phyloP scores from a whole-genome alignment of 352 stramenopile species.

The Phytophthora foliorum region DNA sequence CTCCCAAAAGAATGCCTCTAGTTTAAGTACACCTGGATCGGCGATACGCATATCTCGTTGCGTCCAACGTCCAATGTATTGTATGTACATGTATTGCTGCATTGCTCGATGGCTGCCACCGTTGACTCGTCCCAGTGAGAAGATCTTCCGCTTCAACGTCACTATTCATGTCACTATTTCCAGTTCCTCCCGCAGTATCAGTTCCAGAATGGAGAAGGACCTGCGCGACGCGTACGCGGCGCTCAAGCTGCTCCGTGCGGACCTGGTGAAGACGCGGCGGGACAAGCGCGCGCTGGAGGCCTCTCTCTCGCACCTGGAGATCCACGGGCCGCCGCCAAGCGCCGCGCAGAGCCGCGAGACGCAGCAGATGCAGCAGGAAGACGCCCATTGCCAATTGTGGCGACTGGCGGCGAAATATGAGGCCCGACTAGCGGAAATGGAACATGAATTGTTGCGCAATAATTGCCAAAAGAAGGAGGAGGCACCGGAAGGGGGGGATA shows the following conservation, averaged over 20 bases:
- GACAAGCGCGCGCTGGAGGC: conserved; percentile 46
- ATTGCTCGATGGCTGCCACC: no score
- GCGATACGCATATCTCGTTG: no score
- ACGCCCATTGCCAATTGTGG: conserved; percentile 28
- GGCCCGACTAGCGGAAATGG: conserved; percentile 20
- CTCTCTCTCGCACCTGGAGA: conserved; percentile 31
- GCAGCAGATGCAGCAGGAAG: conserved; percentile 45
- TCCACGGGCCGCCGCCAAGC: conserved; percentile 15
- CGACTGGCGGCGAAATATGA: conserved; percentile 22
- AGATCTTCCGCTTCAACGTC: background rate
- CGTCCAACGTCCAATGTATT: no score
- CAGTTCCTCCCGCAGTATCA: conserved; percentile 13
- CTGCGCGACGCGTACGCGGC: conserved; percentile 61
- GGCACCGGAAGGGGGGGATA: conserved; percentile 25
- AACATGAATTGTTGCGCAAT: conserved; percentile 16
- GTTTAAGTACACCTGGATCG: no score
- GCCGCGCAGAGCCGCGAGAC: conserved; percentile 33
- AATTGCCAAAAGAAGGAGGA: conserved; percentile 28
- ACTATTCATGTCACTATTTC: conserved; percentile 2
- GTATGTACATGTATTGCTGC: no score
- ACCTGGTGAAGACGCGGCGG: conserved; percentile 47
- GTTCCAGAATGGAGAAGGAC: conserved; percentile 54
- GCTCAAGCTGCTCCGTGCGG: conserved; percentile 53
- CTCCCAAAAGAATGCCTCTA: no score
- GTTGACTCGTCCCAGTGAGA: no score